Conservation (phyloP, 768 basidiomycete genomes). For the Clitopilus hobsonii region DNA sequence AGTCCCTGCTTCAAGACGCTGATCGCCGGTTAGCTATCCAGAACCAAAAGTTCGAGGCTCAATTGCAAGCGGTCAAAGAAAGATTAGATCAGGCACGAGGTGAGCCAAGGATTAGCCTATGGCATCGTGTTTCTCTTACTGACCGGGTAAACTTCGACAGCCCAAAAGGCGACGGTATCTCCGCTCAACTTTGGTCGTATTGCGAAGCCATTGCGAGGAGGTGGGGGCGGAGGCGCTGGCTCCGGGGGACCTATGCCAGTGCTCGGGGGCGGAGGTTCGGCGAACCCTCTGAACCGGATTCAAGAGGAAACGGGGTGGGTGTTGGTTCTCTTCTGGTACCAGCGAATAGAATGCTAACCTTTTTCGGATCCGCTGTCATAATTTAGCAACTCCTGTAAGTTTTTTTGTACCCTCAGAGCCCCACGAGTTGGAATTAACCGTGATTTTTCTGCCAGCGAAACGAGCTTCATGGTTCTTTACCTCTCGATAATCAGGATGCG, state of each 20-base stretch:
- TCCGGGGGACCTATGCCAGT: slow-evolving; percentile 30
- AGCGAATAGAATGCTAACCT: slow-evolving; percentile 5
- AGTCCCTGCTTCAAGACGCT: slow-evolving; percentile 87
- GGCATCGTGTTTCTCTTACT: slow-evolving; percentile 2
- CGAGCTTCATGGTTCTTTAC: slow-evolving; percentile 94
- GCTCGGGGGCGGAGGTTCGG: slow-evolving; percentile 35
- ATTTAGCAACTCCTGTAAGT: slow-evolving; percentile 34
- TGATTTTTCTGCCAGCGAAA: slow-evolving; percentile 54
- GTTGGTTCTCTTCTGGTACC: slow-evolving; percentile 11
- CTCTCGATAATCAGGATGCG: slow-evolving; percentile 47
- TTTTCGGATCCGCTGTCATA: slow-evolving; percentile 9
- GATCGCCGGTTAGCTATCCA: slow-evolving; percentile 89
- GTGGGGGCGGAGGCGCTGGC: slow-evolving; percentile 61
- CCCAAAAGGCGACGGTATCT: slow-evolving; percentile 74
- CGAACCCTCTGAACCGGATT: slow-evolving; percentile 62
- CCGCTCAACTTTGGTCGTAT: slow-evolving; percentile 88
- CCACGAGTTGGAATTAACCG: slow-evolving; percentile 2
- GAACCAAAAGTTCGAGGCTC: slow-evolving; percentile 94
- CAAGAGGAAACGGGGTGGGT: slow-evolving; percentile 75
- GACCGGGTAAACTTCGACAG: slow-evolving; percentile 29
- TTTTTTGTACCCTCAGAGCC: slow-evolving; percentile 14
- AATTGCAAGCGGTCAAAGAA: slow-evolving; percentile 88
- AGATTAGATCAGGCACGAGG: slow-evolving; percentile 90
- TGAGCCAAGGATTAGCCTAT: slow-evolving; percentile 22
- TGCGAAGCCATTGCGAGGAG: slow-evolving; percentile 93